Base-by-base conservation (phyloP, 2,329 filamentous ascomycete genomes). In the Fusarium veterinarium region DNA sequence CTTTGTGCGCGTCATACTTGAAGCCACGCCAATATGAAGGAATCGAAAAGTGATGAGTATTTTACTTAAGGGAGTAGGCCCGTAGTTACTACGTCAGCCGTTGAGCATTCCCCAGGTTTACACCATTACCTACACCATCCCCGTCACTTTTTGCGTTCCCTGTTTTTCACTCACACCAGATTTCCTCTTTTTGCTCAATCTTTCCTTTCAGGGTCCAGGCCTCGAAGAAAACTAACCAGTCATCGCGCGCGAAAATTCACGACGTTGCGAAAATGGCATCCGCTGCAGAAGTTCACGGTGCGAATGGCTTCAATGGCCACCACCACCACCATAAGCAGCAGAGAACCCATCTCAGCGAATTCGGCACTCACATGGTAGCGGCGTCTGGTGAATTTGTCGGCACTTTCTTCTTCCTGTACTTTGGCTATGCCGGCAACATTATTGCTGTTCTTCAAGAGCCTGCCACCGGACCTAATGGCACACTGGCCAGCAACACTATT, bases 341-440 rank as follows among this genome's bases (percentile, higher is more conserved):
- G 1, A 42, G n/a, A 10, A 64, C 30, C 20, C 73, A 73, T 8
- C 56, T 76, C 8, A 76, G 74, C 11, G 49, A 69, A 4, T 19
- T 76, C n/a, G 58, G 60, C 10, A 48, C 48, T 23, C 73, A 76
- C 12, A 48, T 76, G 44, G 74, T 76, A 28, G 74, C 74, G 8
- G 74, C 74, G 1, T 76, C 72, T 2, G 74, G 74, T 3, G 37
- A 73, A 40, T 74, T 75, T 28, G 67, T 72, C 1, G 74, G 74
- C 3, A 76, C 74, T 0, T 76, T 76, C 13, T 60, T 76, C 37
- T 76, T 76, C 42, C 66, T 76, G 13, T 76, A 75, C 37, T 76
- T 76, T 68, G 74, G 60, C 23, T 76, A 76, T 64, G 74, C 74
- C 11, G 74, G 74, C 16, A 76, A 76, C 31, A 16, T 76, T 14